phyloP scores from a whole-genome alignment of 176 grass and related monocot genomes.

The Microstegium vimineum region DNA sequence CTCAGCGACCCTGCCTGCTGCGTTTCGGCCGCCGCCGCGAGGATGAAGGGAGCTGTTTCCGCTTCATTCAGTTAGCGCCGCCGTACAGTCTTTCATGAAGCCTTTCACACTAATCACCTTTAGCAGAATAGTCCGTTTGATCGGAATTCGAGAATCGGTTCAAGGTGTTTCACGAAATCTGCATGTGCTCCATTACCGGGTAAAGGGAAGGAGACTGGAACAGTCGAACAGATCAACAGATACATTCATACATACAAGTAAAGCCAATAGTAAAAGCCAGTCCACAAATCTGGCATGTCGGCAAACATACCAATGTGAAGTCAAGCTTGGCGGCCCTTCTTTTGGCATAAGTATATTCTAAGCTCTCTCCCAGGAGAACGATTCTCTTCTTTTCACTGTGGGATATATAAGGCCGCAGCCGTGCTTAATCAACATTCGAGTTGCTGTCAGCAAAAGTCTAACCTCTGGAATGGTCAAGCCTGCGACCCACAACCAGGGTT shows the following conservation, averaged over 20 bases:
- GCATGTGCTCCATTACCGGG: neutral
- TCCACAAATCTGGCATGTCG: neutral
- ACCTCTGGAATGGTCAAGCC: neutral
- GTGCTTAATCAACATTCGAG: conserved; percentile 8
- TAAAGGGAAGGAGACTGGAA: neutral
- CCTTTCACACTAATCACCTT: neutral
- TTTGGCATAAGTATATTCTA: conserved; percentile 21
- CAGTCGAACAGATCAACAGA: too few relatives aligned
- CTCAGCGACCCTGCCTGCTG: neutral
- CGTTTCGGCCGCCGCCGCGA: neutral
- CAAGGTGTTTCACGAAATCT: neutral
- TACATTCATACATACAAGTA: neutral
- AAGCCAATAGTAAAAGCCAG: neutral
- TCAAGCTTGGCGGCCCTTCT: conserved; percentile 38
- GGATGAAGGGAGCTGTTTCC: neutral
- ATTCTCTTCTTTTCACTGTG: conserved; percentile 18
- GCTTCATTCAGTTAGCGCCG: neutral
- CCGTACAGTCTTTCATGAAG: neutral
- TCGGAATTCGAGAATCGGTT: neutral
- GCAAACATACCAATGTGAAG: conserved; percentile 11
- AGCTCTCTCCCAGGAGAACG: neutral
- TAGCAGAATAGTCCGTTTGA: neutral
- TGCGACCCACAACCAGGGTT: neutral
- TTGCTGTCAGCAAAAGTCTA: conserved; percentile 32
- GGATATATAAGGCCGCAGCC: neutral